phyloP scores from a whole-genome alignment of 202 grass and related monocot species.

The Schoenoplectus tabernaemontani region DNA sequence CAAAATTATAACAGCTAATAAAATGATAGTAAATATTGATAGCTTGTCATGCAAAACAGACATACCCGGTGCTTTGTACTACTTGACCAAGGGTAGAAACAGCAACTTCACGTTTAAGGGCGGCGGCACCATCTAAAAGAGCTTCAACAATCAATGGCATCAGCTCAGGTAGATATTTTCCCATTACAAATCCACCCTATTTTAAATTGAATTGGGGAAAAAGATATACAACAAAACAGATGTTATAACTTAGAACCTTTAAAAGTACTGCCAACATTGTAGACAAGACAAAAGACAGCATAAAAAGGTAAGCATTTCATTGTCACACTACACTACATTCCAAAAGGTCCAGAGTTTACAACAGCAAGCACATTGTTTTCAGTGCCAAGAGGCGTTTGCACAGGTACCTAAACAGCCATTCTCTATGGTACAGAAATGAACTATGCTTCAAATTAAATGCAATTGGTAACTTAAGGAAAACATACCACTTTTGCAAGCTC shows the following conservation, averaged over 20 bases:
- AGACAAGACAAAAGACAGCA: neutral
- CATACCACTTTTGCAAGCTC: constrained; percentile 97
- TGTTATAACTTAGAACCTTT: neutral
- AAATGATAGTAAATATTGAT: constrained; percentile 12
- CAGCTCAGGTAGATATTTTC: constrained; percentile 88
- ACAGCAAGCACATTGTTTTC: neutral
- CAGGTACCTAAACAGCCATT: neutral
- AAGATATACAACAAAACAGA: constrained; percentile 23
- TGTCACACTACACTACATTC: neutral
- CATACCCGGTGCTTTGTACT: constrained; percentile 99
- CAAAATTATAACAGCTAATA: constrained; percentile 13
- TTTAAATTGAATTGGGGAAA: neutral
- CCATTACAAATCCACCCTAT: constrained; percentile 97
- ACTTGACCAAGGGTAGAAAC: constrained; percentile 98
- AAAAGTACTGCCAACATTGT: neutral
- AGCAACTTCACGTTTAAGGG: constrained; percentile 90
- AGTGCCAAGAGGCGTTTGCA: neutral
- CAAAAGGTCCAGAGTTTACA: neutral
- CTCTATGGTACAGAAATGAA: neutral
- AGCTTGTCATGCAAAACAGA: neutral
- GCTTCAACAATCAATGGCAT: constrained; percentile 95
- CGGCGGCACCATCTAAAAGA: constrained; percentile 84
- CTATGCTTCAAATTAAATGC: neutral
- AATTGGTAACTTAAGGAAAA: constrained; percentile 15
- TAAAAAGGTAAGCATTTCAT: constrained; percentile 4